phyloP scores from a whole-genome alignment of 169 alveolate species.

The Plasmodium billcollinsi region DNA sequence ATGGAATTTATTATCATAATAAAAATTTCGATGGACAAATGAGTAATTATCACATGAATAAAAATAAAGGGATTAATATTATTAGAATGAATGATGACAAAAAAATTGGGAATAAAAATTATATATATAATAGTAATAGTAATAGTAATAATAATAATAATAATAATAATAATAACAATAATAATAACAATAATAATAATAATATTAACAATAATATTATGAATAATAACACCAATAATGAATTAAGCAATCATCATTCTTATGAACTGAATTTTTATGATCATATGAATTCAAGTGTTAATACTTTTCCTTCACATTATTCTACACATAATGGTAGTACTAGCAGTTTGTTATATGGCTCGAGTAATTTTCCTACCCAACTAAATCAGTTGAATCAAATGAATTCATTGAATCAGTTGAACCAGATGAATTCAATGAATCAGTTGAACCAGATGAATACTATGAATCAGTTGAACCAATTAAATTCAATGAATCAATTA shows the following conservation, averaged over 20 bases:
- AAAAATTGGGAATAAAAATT: conserved; percentile 1
- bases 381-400: conserved; percentile 17
- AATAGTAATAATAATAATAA: neutral
- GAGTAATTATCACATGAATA: too few relatives aligned
- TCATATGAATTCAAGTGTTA: conserved; percentile 37
- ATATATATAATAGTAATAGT: neutral
- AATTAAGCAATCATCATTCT: conserved; percentile 23
- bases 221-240: conserved; percentile 8
- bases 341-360: conserved; percentile 15
- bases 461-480: too few relatives aligned
- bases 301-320: conserved; percentile 14
- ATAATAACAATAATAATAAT: neutral
- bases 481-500: conserved; percentile 3
- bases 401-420: neutral
- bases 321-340: neutral
- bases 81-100: neutral
- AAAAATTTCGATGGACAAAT: neutral
- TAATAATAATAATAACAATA: conserved; percentile 11
- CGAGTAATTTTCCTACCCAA: conserved; percentile 18
- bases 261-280: conserved; percentile 57
- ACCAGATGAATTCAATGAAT: too few relatives aligned
- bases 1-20: conserved; percentile 1
- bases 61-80: neutral
- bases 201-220: too few relatives aligned
- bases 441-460: too few relatives aligned